Percentiles rank a stretch among this genome's conserved stretches.
These are phyloP conservation scores for Xylaria sp. DNA, from an alignment of 2,329 filamentous ascomycete genomes.

Conservation along the genomic window DNA sequence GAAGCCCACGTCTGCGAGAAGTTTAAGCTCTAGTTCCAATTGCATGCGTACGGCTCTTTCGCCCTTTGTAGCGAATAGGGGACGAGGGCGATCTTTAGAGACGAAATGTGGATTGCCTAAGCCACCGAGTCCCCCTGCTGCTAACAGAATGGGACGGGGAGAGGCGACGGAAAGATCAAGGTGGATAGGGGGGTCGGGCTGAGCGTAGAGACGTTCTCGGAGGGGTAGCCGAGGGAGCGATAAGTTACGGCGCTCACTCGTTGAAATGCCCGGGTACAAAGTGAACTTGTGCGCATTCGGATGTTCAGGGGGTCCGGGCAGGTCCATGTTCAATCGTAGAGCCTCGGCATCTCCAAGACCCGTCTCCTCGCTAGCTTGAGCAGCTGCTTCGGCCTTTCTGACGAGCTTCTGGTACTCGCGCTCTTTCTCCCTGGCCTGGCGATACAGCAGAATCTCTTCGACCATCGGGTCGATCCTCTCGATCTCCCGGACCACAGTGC, in stretches of 20 bases:
- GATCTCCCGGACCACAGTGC: constrained; percentile 88
- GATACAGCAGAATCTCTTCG: constrained; percentile 62
- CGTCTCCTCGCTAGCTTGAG: constrained; percentile 56
- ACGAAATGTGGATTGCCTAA: constrained; percentile 94
- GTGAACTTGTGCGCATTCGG: constrained; percentile 79
- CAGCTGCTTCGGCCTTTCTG: constrained; percentile 51
- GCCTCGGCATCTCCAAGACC: constrained; percentile 32
- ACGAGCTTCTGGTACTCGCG: constrained; percentile 47
- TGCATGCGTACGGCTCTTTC: constrained; percentile 81
- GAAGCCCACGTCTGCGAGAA: constrained; percentile 93
- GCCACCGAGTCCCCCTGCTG: constrained; percentile 88
- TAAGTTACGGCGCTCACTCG: constrained; percentile 71
- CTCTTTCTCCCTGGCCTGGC: constrained; percentile 56
- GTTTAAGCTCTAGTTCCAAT: constrained; percentile 90
- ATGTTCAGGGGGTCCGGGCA: constrained; percentile 51
- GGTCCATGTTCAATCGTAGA: constrained; percentile 46
- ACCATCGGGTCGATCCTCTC: constrained; percentile 79
- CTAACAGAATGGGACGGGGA: constrained; percentile 83
- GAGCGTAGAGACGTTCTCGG: constrained; percentile 67
- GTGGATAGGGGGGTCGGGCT: constrained; percentile 78
- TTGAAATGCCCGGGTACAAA: constrained; percentile 80
- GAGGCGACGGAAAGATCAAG: constrained; percentile 82
- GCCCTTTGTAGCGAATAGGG: constrained; percentile 89
- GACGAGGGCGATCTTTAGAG: constrained; percentile 76
- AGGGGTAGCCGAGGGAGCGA: constrained; percentile 63